Evolutionary conservation across 2,329 filamentous ascomycete genomes (phyloP), one percentile per base, ranked within the genome.

Genomic region (Paracorniculantispora psalliotae): DNA sequence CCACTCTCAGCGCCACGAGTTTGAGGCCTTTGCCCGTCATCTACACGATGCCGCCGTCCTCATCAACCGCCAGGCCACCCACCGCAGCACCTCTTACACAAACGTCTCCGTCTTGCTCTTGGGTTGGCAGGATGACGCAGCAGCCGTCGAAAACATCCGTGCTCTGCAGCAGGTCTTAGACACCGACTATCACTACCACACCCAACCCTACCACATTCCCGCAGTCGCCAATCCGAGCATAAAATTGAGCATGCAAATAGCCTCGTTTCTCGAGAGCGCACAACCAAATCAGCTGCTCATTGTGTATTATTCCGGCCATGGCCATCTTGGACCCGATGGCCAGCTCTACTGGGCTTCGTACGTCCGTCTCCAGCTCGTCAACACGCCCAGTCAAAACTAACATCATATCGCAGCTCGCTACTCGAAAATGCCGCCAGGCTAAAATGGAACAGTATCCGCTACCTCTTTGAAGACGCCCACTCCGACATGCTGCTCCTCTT

Each of bases 321-420:
- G 83, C 63, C 86, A 80, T 65, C 73, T 82, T 41, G 79, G 80
- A n/a, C 64, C 76, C 12, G 82, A 87, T 67, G 80, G 80, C 65
- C 82, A 87, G 69, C 73, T 87, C 26, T 87, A 85, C 69, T 88
- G 85, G 85, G 83, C 85, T 59, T 83, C 82, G 85, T 88, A 77
- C 78, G 46, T 59, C 55, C 23, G n/a, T 46, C 21, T 48, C 48
- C 23, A n/a, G 21, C 44, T 33, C 23, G 23, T 33, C 39, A 13
- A 35, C 25, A 15, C n/a, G 26, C 28, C n/a, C n/a, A n/a, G n/a
- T n/a, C n/a, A n/a, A n/a, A 46, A 15, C 59, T 56, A 47, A 60
- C 62, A 70, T 57, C 44, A 30, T 26, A 15, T 30, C 19, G 10
- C 43, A 54, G 12, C 46, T 43, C 12, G 49, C 47, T 50, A 59